phyloP scores from a whole-genome alignment of 2,329 filamentous ascomycete species.

The Huntiella savannae region DNA sequence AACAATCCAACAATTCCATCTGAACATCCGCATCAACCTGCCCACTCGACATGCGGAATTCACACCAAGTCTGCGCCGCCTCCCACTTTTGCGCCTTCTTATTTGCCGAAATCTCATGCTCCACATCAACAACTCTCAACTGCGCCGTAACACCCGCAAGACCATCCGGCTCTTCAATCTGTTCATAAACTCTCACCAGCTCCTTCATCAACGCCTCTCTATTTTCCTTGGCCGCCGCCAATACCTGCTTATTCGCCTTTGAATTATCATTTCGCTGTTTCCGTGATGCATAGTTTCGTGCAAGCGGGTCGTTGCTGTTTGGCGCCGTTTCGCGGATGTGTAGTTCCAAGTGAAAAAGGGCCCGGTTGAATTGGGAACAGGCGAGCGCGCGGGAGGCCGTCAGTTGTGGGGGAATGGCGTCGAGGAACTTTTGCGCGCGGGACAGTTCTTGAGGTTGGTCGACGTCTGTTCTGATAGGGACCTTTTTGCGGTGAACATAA shows the following conservation, averaged over 20 bases:
- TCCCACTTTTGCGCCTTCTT: conserved; percentile 86
- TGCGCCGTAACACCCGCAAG: conserved; percentile 86
- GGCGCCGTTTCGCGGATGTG: conserved; percentile 39
- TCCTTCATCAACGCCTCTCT: conserved; percentile 40
- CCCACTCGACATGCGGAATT: conserved; percentile 65
- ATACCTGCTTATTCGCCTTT: too few relatives aligned
- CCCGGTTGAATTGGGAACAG: conserved; percentile 80
- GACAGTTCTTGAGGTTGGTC: conserved; percentile 28
- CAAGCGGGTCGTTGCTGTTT: conserved; percentile 3
- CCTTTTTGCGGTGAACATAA: conserved; percentile 52
- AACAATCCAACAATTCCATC: conserved; percentile 64
- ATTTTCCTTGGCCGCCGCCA: conserved; percentile 25
- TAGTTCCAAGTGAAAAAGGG: conserved; percentile 87
- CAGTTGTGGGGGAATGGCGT: conserved; percentile 53
- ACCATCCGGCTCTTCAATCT: conserved; percentile 94
- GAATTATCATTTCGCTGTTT: not conserved
- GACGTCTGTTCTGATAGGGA: conserved; percentile 18
- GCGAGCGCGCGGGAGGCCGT: conserved; percentile 71
- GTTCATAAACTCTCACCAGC: conserved; percentile 83
- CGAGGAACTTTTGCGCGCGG: conserved; percentile 31
- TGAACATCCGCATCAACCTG: conserved; percentile 63
- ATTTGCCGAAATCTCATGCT: conserved; percentile 85
- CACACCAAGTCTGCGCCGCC: conserved; percentile 93
- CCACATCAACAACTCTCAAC: conserved; percentile 68
- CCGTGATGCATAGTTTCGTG: not conserved